Evolutionary conservation across 192 early-diverging fungal genomes (phyloP).

Genomic region (Dissophora globulifera): DNA sequence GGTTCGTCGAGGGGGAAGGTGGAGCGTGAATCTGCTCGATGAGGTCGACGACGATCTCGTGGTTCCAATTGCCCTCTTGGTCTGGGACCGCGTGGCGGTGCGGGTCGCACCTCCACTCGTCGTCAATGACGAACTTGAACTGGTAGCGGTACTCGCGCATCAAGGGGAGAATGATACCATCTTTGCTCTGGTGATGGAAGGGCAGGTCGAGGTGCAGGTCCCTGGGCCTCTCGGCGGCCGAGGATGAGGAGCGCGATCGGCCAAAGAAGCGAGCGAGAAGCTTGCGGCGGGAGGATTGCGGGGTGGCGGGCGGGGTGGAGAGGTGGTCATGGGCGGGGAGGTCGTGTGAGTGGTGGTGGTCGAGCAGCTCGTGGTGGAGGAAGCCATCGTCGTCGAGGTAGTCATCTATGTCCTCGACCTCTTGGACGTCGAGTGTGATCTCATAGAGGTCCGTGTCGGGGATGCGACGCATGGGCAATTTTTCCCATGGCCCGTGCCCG

Average conservation of each 20-base stretch:
- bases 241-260: slow-evolving; percentile 38
- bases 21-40: slow-evolving; percentile 32
- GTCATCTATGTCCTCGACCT: slow-evolving; percentile 37
- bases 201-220: slow-evolving; percentile 21
- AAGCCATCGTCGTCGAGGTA: slow-evolving; percentile 43
- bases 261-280: slow-evolving; percentile 34
- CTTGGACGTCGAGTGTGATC: slow-evolving; percentile 34
- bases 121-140: slow-evolving; percentile 56
- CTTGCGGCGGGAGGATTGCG: slow-evolving; percentile 14
- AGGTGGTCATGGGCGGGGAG: background rate
- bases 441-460: slow-evolving; percentile 29
- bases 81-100: slow-evolving; percentile 54
- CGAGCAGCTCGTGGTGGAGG: slow-evolving; percentile 37
- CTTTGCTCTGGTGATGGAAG: slow-evolving; percentile 38
- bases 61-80: slow-evolving; percentile 64
- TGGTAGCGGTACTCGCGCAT: slow-evolving; percentile 42
- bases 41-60: slow-evolving; percentile 60
- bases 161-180: slow-evolving; percentile 27
- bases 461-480: slow-evolving; percentile 33
- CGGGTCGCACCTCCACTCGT: slow-evolving; percentile 41
- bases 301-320: background rate
- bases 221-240: background rate
- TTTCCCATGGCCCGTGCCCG: slow-evolving; percentile 50
- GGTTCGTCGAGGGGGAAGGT: background rate
- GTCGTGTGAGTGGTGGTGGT: slow-evolving; percentile 20